These are phyloP conservation scores for Mortierella antarctica DNA, from an alignment of 192 early-diverging fungal genomes.

Conservation along the genomic window DNA sequence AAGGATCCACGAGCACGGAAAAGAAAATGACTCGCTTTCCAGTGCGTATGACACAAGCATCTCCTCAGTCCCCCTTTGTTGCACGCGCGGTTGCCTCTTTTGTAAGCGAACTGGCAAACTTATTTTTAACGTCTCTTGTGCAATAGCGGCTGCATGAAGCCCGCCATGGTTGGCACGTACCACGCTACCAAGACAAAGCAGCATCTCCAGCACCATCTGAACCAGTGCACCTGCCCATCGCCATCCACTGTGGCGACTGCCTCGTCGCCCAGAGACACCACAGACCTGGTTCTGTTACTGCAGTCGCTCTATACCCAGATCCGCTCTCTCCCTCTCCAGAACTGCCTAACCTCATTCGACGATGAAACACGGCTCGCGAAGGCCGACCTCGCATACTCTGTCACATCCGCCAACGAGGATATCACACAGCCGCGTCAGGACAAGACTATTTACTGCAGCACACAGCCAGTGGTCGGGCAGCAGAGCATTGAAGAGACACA, in stretches of 20 bases:
- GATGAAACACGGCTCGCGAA: conserved; percentile 34
- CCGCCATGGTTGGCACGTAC: background rate
- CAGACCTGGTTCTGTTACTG: conserved; percentile 48
- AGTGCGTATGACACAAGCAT: too few relatives aligned
- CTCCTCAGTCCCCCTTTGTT: too few relatives aligned
- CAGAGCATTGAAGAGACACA: conserved; percentile 6
- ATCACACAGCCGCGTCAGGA: conserved; percentile 28
- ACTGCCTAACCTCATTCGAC: conserved; percentile 37
- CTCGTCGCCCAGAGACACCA: conserved; percentile 36
- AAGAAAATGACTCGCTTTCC: too few relatives aligned
- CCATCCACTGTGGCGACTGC: background rate
- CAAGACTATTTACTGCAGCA: background rate
- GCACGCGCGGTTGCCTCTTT: too few relatives aligned
- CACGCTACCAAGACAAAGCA: conserved; percentile 32
- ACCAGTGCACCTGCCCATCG: conserved; percentile 9
- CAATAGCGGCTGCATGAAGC: too few relatives aligned
- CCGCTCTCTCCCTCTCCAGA: conserved; percentile 49
- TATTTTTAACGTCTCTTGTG: too few relatives aligned
- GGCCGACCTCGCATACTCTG: conserved; percentile 37
- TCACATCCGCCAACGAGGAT: conserved; percentile 45
- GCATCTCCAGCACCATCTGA: conserved; percentile 12
- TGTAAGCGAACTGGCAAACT: too few relatives aligned
- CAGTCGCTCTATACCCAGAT: conserved; percentile 58
- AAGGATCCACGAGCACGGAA: background rate
- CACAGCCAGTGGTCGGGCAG: conserved; percentile 4